These are phyloP conservation scores for Sclerotinia glacialis DNA, from an alignment of 2,329 filamentous ascomycete genomes.

Conservation along the genomic window DNA sequence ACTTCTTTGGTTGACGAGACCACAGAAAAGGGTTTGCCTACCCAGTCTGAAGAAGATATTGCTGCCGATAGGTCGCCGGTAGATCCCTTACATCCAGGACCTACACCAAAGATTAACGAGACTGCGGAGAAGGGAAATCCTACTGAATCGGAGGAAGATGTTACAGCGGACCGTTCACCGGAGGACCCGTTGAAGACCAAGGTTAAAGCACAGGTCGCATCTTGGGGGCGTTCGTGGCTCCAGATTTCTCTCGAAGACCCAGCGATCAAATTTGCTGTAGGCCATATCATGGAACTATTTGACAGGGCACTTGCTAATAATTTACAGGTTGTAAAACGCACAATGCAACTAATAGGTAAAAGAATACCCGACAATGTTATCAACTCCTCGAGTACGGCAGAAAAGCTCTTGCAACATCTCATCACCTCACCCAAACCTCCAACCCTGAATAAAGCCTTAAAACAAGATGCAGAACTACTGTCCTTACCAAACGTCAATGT, in stretches of 20 bases:
- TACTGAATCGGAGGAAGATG: conserved; percentile 35
- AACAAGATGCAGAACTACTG: conserved; percentile 46
- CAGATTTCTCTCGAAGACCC: conserved; percentile 54
- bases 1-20: conserved; percentile 27
- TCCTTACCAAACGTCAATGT: conserved; percentile 69
- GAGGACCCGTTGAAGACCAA: conserved; percentile 27
- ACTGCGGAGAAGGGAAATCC: conserved; percentile 27
- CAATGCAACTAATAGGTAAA: conserved; percentile 77
- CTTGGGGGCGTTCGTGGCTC: conserved; percentile 58
- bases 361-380: conserved; percentile 70
- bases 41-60: conserved; percentile 35
- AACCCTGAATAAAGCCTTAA: conserved; percentile 62
- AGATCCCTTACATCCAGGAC: conserved; percentile 30
- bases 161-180: conserved; percentile 34
- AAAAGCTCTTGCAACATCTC: conserved; percentile 54
- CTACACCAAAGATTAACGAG: conserved; percentile 25
- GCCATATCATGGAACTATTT: conserved; percentile 38
- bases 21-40: conserved; percentile 29
- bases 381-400: conserved; percentile 52
- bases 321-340: conserved; percentile 71
- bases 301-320: conserved; percentile 21
- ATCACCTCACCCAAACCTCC: conserved; percentile 53
- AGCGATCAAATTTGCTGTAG: conserved; percentile 70
- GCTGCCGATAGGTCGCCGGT: conserved; percentile 32
- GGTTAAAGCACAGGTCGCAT: conserved; percentile 39